A percentile compares a stretch with the other conserved stretches of the same genome.
Evolutionary conservation across 495 filamentous ascomycete genomes (phyloP).

Genomic region (Penicillium bialowiezense): DNA sequence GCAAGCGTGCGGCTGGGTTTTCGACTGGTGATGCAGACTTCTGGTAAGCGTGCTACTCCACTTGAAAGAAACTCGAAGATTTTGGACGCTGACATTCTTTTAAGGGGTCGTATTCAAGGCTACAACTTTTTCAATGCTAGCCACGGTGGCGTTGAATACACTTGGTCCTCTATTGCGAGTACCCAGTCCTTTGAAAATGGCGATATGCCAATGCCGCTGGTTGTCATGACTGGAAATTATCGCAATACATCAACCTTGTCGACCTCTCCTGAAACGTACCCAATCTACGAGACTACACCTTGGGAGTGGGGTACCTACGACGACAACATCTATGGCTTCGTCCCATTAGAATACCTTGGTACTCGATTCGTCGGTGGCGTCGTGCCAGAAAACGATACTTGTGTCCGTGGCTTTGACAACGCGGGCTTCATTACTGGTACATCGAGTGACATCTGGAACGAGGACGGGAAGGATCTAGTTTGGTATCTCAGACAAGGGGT

Average conservation of each 20-base stretch:
- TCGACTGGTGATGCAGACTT: constrained; percentile 79
- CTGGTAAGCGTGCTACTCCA: too few species aligned
- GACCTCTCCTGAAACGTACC: constrained; percentile 70
- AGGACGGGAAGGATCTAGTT: too few species aligned
- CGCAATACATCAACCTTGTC: constrained; percentile 64
- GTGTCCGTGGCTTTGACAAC: constrained; percentile 83
- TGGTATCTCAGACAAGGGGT: too few species aligned
- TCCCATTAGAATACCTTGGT: constrained; percentile 68
- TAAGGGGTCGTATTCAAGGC: constrained; percentile 68
- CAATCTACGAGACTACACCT: constrained; percentile 82
- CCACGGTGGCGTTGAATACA: constrained; percentile 69
- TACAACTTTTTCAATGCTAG: constrained; percentile 75
- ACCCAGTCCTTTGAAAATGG: constrained; percentile 61
- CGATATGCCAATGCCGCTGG: constrained; percentile 71
- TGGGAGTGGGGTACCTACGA: constrained; percentile 84
- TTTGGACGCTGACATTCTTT: too few species aligned
- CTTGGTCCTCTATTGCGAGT: constrained; percentile 80
- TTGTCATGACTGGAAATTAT: constrained; percentile 73
- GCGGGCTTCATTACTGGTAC: constrained; percentile 86
- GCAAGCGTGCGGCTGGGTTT: constrained; percentile 68
- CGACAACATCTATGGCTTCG: constrained; percentile 77
- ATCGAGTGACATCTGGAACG: too few species aligned
- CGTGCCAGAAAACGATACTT: constrained; percentile 50
- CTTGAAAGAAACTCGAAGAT: too few species aligned
- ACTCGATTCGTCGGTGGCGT: constrained; percentile 74